phyloP scores from a whole-genome alignment of 2,329 filamentous ascomycete genomes.

The Stromatinia cepivora region DNA sequence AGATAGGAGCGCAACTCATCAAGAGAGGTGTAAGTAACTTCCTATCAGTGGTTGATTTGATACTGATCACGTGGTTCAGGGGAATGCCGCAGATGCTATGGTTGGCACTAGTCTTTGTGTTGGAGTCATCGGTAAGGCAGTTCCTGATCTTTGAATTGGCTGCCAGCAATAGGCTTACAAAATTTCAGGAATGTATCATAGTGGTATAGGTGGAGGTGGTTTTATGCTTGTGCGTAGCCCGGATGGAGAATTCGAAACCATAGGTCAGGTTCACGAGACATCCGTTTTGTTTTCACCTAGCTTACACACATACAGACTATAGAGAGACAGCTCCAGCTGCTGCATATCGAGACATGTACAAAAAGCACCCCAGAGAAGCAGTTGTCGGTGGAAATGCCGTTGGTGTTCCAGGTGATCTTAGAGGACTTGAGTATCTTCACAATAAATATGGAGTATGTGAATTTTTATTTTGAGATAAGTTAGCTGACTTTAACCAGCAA shows the following conservation, averaged over 20 bases:
- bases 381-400: constrained; percentile 71
- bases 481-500: constrained; percentile 39
- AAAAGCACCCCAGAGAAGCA: constrained; percentile 65
- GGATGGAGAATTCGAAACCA: constrained; percentile 76
- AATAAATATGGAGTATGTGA: constrained; percentile 60
- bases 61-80: constrained; percentile 42
- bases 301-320: constrained; percentile 59
- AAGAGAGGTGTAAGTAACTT: constrained; percentile 46
- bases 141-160: background rate
- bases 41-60: background rate
- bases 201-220: constrained; percentile 84
- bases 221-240: constrained; percentile 79
- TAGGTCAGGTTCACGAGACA: constrained; percentile 44
- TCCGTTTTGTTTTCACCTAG: background rate
- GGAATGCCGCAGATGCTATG: constrained; percentile 75
- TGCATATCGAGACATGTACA: constrained; percentile 82
- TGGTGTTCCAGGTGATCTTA: constrained; percentile 72
- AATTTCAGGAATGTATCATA: constrained; percentile 67
- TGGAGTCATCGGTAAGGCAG: constrained; percentile 61
- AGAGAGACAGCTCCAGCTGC: constrained; percentile 83
- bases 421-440: constrained; percentile 79
- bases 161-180: constrained; percentile 15
- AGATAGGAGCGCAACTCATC: constrained; percentile 52
- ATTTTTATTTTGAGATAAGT: background rate
- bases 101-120: constrained; percentile 75